phyloP scores from a whole-genome alignment of 331 rosid genomes.

The Cydonia oblonga region DNA sequence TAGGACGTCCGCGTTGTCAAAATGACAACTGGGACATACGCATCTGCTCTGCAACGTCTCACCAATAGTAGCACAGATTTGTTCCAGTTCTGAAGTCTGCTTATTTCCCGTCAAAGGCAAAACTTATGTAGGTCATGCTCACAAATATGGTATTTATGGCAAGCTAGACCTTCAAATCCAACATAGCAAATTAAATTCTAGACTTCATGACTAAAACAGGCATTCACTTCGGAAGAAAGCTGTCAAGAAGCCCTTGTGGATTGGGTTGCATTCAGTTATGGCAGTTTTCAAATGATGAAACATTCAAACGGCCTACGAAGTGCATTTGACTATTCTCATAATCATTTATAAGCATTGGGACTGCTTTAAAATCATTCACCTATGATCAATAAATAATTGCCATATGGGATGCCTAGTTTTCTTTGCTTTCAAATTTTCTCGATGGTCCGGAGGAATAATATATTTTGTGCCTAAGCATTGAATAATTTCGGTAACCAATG shows the following conservation, averaged over 20 bases:
- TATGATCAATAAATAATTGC: neutral
- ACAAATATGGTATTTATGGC: neutral
- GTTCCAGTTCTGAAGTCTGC: slow-evolving; percentile 51
- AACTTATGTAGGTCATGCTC: neutral
- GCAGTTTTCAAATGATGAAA: neutral
- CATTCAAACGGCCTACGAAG: neutral
- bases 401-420: neutral
- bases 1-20: slow-evolving; percentile 47
- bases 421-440: neutral
- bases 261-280: neutral
- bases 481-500: neutral
- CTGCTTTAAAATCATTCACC: neutral
- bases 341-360: neutral
- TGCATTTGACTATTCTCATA: neutral
- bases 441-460: neutral
- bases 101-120: slow-evolving; percentile 52
- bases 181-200: neutral
- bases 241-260: neutral
- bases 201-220: slow-evolving; percentile 1
- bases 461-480: neutral
- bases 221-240: neutral
- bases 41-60: slow-evolving; percentile 63
- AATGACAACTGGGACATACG: slow-evolving; percentile 52
- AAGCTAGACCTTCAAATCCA: neutral
- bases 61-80: slow-evolving; percentile 28